A percentile compares a stretch with the other conserved stretches of the same genome.
Conservation (phyloP, 805 yeast species). For the Priceomyces haplophilus region DNA sequence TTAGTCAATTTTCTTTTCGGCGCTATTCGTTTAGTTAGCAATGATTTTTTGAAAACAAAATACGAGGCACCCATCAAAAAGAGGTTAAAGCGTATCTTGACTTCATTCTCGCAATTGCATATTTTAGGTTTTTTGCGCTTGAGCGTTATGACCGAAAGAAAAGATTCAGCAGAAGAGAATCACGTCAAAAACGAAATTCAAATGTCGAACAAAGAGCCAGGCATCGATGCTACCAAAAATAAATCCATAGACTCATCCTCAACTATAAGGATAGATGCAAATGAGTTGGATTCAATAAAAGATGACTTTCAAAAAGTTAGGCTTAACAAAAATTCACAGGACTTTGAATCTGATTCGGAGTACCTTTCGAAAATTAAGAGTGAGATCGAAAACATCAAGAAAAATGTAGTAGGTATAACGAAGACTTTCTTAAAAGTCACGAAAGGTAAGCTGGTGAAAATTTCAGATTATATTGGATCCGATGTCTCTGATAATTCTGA, state of each 20-base stretch:
- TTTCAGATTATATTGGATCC: conserved; percentile 37
- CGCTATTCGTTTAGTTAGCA: conserved; percentile 52
- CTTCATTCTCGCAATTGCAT: conserved; percentile 58
- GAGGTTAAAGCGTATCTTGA: conserved; percentile 50
- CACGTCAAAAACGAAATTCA: conserved; percentile 29
- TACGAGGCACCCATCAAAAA: conserved; percentile 46
- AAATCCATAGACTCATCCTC: conserved; percentile 6
- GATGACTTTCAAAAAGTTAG: conserved; percentile 1
- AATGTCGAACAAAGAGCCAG: conserved; percentile 17
- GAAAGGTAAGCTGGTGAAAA: conserved; percentile 27
- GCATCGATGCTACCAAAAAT: not conserved
- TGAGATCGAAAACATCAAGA: conserved; percentile 37
- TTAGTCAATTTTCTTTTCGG: conserved; percentile 52
- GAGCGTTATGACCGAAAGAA: conserved; percentile 35
- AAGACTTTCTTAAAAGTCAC: conserved; percentile 33
- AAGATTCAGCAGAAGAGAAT: conserved; percentile 21
- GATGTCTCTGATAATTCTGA: conserved; percentile 28
- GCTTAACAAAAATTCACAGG: conserved; percentile 7
- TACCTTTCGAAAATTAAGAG: conserved; percentile 38
- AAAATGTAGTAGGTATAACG: conserved; percentile 26
- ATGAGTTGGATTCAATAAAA: conserved; percentile 8
- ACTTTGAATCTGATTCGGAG: conserved; percentile 13
- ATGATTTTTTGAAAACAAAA: conserved; percentile 47
- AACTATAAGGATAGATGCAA: conserved; percentile 11
- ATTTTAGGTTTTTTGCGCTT: conserved; percentile 64